Conservation (phyloP, 2,329 filamentous ascomycete species). For the Aureobasidium sp. region DNA sequence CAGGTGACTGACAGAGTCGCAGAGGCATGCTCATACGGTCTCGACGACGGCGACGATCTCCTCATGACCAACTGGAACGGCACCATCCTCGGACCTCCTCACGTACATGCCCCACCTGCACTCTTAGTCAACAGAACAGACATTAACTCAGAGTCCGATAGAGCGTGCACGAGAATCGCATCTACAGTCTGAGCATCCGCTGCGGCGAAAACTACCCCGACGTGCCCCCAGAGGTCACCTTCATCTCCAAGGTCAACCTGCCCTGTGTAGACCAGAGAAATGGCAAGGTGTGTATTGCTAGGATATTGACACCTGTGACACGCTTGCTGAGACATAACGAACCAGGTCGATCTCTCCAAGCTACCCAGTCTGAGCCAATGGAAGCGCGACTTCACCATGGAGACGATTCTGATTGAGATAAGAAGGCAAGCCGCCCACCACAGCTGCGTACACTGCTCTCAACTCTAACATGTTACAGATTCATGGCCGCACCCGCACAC, state of each 20-base stretch:
- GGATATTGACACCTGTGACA: not conserved
- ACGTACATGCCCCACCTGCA: slow-evolving; percentile 55
- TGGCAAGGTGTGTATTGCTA: slow-evolving; percentile 53
- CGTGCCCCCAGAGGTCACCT: slow-evolving; percentile 79
- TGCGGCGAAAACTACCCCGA: slow-evolving; percentile 88
- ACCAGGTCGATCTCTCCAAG: slow-evolving; percentile 71
- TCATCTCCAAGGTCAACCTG: slow-evolving; percentile 92
- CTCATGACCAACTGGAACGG: slow-evolving; percentile 99
- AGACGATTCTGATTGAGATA: slow-evolving; percentile 82
- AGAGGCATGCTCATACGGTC: slow-evolving; percentile 96
- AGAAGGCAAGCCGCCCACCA: slow-evolving; percentile 51
- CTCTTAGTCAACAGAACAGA: not conserved
- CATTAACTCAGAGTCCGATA: slow-evolving; percentile 30
- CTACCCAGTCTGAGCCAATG: slow-evolving; percentile 81
- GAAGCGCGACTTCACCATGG: slow-evolving; percentile 92
- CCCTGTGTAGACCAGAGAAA: slow-evolving; percentile 79
- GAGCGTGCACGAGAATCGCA: slow-evolving; percentile 97
- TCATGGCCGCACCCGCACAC: slow-evolving; percentile 84
- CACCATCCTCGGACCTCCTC: slow-evolving; percentile 91
- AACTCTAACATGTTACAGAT: slow-evolving; percentile 46
- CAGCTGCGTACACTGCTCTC: not conserved
- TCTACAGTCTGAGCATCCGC: slow-evolving; percentile 96
- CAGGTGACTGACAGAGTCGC: not conserved
- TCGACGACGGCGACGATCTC: slow-evolving; percentile 88
- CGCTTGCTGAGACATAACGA: not conserved